These are phyloP conservation scores for Guyanaporus albipodus DNA, from an alignment of 768 basidiomycete genomes.

Conservation along the genomic window DNA sequence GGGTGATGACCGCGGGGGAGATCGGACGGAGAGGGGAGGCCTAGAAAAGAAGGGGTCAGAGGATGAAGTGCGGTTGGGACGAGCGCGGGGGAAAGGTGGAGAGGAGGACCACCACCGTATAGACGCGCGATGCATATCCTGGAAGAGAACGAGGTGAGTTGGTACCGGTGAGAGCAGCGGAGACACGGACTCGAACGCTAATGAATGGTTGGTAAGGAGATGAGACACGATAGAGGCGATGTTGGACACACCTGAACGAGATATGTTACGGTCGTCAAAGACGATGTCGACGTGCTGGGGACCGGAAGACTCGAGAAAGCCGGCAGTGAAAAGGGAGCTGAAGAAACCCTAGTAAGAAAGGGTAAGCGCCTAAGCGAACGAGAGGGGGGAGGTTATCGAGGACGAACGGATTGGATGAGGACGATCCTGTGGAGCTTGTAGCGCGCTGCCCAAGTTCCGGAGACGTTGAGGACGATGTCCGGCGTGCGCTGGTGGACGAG, in stretches of 20 bases:
- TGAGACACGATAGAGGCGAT: background rate
- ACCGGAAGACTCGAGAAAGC: constrained; percentile 60
- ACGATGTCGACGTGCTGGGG: constrained; percentile 60
- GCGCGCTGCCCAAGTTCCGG: constrained; percentile 63
- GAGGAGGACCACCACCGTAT: constrained; percentile 79
- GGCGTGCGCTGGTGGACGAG: constrained; percentile 70
- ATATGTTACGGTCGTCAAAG: constrained; percentile 86
- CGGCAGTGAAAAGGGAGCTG: constrained; percentile 78
- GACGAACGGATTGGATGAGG: constrained; percentile 78
- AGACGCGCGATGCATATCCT: constrained; percentile 84
- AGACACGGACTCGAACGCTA: constrained; percentile 82
- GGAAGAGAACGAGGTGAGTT: constrained; percentile 10
- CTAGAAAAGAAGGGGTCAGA: constrained; percentile 62
- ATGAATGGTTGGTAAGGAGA: constrained; percentile 8
- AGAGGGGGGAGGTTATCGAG: no score
- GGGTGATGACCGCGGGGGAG: constrained; percentile 60
- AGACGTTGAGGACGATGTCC: constrained; percentile 72
- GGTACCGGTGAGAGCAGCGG: background rate
- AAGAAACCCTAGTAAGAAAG: constrained; percentile 75
- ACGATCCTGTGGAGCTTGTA: constrained; percentile 84
- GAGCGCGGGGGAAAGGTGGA: constrained; percentile 62
- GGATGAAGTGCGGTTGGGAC: constrained; percentile 66
- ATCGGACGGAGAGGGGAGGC: constrained; percentile 20
- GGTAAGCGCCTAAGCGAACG: constrained; percentile 1
- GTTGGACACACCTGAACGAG: constrained; percentile 67